Conservation (phyloP, 2,329 filamentous ascomycete species). For the Dactylellina sp. region DNA sequence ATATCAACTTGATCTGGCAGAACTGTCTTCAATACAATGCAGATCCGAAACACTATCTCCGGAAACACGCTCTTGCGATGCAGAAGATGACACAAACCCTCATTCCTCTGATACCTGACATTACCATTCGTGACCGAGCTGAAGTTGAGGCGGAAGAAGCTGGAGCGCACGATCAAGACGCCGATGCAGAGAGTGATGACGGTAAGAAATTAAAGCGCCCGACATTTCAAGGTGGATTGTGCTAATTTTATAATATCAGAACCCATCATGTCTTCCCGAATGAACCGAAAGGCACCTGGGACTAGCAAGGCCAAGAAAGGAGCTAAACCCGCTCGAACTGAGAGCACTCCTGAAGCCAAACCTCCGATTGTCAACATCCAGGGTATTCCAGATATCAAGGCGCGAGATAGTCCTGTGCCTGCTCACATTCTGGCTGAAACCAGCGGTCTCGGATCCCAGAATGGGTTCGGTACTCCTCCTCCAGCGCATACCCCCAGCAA, state of each 20-base stretch:
- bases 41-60: conserved; percentile 84
- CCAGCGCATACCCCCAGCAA: conserved; percentile 75
- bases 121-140: conserved; percentile 87
- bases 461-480: conserved; percentile 86
- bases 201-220: conserved; percentile 52
- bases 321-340: conserved; percentile 79
- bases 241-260: conserved; percentile 66
- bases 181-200: conserved; percentile 61
- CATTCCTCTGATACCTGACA: conserved; percentile 92
- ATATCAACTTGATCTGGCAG: conserved; percentile 94
- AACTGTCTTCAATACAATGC: conserved; percentile 97
- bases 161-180: conserved; percentile 60
- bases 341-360: conserved; percentile 81
- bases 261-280: conserved; percentile 96
- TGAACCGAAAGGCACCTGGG: conserved; percentile 80
- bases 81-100: conserved; percentile 97
- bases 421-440: conserved; percentile 68
- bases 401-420: conserved; percentile 55
- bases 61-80: conserved; percentile 96
- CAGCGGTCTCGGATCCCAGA: conserved; percentile 68
- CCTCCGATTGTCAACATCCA: conserved; percentile 74
- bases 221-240: background rate
- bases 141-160: conserved; percentile 87
- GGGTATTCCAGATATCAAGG: conserved; percentile 66
- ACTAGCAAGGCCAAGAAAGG: conserved; percentile 82